Conservation (phyloP, 2,329 filamentous ascomycete genomes). For the Chaetomium globosum region DNA sequence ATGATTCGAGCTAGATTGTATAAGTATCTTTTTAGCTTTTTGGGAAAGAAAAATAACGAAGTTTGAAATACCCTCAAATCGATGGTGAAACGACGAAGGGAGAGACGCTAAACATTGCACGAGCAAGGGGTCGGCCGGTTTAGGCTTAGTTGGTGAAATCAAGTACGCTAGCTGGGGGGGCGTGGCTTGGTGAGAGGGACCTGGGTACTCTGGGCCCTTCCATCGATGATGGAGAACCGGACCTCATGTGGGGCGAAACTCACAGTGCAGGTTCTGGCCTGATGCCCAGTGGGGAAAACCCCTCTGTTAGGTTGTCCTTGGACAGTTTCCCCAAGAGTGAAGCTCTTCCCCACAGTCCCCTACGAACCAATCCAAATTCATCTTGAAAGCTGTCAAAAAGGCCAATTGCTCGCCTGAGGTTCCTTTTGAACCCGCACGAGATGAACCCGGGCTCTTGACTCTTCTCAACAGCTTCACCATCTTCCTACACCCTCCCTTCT, state of each 20-base stretch:
- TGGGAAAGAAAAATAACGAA: no score
- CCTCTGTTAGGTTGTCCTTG: conserved; percentile 23
- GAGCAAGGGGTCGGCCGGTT: no score
- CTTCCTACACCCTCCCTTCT: not conserved
- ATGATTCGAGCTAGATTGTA: no score
- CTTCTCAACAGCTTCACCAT: not conserved
- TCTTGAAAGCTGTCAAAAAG: conserved; percentile 38
- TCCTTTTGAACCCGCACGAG: not conserved
- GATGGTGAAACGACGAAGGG: no score
- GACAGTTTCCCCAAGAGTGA: conserved; percentile 23
- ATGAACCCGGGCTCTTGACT: not conserved
- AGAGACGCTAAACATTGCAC: no score
- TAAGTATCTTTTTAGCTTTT: no score
- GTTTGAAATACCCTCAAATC: no score
- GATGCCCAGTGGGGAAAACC: conserved; percentile 1
- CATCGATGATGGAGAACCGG: not conserved
- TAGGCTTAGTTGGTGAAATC: no score
- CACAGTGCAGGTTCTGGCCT: conserved; percentile 1
- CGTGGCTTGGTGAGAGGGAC: no score
- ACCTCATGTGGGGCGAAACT: not conserved
- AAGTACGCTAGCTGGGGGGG: no score
- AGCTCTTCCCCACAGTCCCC: conserved; percentile 34
- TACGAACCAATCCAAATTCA: conserved; percentile 31
- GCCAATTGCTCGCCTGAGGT: conserved; percentile 25
- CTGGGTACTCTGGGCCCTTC: no score